Conservation (phyloP, 495 filamentous ascomycete genomes). For the Lasiosphaeria miniovina region DNA sequence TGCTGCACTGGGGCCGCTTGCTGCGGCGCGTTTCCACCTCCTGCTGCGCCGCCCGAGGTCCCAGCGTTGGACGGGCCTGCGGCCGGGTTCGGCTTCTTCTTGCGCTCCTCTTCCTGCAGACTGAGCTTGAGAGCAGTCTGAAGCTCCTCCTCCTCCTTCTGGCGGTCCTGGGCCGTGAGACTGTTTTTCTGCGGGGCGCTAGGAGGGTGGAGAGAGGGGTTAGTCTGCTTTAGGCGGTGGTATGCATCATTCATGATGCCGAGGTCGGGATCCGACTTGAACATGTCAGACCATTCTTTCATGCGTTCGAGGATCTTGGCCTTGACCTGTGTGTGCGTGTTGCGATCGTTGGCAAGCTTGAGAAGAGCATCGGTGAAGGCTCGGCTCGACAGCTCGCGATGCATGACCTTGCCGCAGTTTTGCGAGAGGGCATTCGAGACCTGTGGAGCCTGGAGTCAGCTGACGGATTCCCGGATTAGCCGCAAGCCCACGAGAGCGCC, state of each 20-base stretch:
- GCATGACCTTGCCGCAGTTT: constrained; percentile 88
- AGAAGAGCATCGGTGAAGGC: constrained; percentile 95
- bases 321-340: constrained; percentile 95
- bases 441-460: constrained; percentile 31
- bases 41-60: constrained; percentile 13
- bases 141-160: constrained; percentile 95
- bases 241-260: constrained; percentile 98
- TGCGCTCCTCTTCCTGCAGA: constrained; percentile 73
- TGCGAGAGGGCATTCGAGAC: constrained; percentile 92
- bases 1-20: constrained; percentile 33
- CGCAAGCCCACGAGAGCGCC: neutral
- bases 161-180: constrained; percentile 84
- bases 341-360: constrained; percentile 86
- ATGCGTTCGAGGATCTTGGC: constrained; percentile 95
- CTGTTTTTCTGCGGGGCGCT: constrained; percentile 88
- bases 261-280: constrained; percentile 82
- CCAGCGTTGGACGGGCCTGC: constrained; percentile 36
- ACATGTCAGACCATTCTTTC: constrained; percentile 95
- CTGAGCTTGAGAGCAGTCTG: constrained; percentile 94
- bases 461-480: constrained; percentile 2
- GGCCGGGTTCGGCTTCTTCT: constrained; percentile 34
- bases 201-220: constrained; percentile 88
- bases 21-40: constrained; percentile 13
- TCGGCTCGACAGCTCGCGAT: constrained; percentile 87
- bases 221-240: constrained; percentile 76